Base-by-base conservation (phyloP, 192 early-diverging fungal genomes). In the Linnemannia zychae region DNA sequence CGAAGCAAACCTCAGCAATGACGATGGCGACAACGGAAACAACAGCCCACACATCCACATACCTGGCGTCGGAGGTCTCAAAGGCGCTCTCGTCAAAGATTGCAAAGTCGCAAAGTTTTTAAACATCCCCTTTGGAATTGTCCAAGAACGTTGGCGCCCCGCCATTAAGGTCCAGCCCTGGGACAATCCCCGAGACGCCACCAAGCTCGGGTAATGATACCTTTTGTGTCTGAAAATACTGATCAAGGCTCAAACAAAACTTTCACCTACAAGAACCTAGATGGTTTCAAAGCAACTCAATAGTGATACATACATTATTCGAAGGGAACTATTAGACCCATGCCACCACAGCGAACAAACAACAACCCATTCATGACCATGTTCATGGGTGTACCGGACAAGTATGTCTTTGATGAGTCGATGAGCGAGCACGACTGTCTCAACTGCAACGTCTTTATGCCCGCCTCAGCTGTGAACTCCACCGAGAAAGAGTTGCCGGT, bases 371-470 rank as follows among this genome's bases (percentile, higher is more conserved):
- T 84, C 34, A 77, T 79, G 36, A 75, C 38, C n/a, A 78, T 79
- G 73, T 7, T 74, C 4, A 17, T n/a, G 24, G 65, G 20, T 0
- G 53, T 44, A n/a, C 67, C 75, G 28, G 82, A 84, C 12, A 73
- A 79, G 57, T 67, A 79, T 20, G 74, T 76, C 20, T 72, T 79
- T 16, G 77, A 84, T 28, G 67, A 46, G 4, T 75, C 70, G 24
- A 48, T 71, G 37, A 82, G 48, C 38, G 87, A 87, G 50, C 71
- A 75, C 22, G 87, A 90, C 71, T 91, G 91, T 68, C 80, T 91
- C 37, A 90, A 88, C 60, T 48, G 89, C 22, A 90, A 91, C 73
- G 81, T 91, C 24, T 88, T 79, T 66, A 63, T 80, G 16, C 91
- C 91, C 22, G 57, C 60, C 18, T 40, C 49, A 22, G 63, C 75